Conservation (phyloP, 2,329 filamentous ascomycete genomes). For the Lasiodiplodia hormozganensis region DNA sequence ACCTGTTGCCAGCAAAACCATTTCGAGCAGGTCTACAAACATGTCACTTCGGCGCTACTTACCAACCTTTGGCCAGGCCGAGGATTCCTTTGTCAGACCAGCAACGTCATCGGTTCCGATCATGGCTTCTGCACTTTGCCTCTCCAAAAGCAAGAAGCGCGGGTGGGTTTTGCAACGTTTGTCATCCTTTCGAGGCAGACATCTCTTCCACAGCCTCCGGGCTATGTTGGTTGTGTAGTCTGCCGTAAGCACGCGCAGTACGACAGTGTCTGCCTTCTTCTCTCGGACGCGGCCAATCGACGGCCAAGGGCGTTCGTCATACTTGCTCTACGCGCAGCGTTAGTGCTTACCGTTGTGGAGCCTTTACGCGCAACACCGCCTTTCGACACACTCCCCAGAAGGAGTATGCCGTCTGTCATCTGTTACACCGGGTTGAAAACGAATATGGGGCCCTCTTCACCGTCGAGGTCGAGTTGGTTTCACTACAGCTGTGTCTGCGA, state of each 20-base stretch:
- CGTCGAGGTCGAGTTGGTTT: not conserved
- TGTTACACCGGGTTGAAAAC: not conserved
- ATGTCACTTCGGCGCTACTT: not conserved
- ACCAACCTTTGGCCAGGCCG: not conserved
- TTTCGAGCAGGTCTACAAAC: not conserved
- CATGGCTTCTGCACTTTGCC: not conserved
- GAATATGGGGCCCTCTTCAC: not conserved
- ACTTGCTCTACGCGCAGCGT: slow-evolving; percentile 3
- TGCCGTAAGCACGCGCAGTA: slow-evolving; percentile 1
- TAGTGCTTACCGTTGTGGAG: slow-evolving; percentile 20
- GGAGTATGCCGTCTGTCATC: not conserved
- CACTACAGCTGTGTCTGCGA: not conserved
- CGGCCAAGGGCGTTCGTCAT: slow-evolving; percentile 4
- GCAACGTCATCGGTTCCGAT: not conserved
- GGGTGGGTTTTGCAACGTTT: not conserved
- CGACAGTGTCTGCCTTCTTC: not conserved
- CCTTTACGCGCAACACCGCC: slow-evolving; percentile 6
- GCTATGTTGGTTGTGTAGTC: not conserved
- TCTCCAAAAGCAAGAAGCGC: not conserved
- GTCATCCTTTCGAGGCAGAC: not conserved
- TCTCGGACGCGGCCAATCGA: not conserved
- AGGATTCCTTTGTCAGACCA: not conserved
- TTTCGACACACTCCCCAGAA: not conserved
- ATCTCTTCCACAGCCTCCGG: not conserved
- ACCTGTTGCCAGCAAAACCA: not conserved